Evolutionary conservation across 257 asterid genomes (phyloP).

Genomic region (Hygrophila difformis): DNA sequence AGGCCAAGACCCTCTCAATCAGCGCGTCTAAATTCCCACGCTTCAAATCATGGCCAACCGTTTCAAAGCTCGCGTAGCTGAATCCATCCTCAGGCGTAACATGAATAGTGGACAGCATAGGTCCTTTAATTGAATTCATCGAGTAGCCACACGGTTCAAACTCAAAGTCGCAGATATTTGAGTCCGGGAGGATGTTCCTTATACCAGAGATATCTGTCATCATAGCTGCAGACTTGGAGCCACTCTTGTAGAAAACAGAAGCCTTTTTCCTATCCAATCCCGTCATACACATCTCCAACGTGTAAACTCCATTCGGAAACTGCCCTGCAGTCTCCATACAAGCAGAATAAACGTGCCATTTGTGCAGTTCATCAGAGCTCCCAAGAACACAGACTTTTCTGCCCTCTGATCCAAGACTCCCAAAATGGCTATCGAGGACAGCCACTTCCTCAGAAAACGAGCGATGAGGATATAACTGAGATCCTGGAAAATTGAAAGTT

Average conservation of each 20-base stretch:
- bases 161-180: slow-evolving; percentile 29
- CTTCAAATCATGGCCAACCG: slow-evolving; percentile 27
- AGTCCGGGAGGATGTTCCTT: slow-evolving; percentile 27
- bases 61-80: slow-evolving; percentile 38
- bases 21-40: slow-evolving; percentile 4
- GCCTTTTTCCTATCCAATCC: slow-evolving; percentile 27
- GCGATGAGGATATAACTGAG: slow-evolving; percentile 29
- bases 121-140: slow-evolving; percentile 33
- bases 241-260: slow-evolving; percentile 26
- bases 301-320: slow-evolving; percentile 17
- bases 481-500: slow-evolving; percentile 32
- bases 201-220: slow-evolving; percentile 27
- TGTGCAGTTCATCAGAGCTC: slow-evolving; percentile 13
- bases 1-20: slow-evolving; percentile 20
- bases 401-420: slow-evolving; percentile 18
- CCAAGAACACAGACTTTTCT: slow-evolving; percentile 26
- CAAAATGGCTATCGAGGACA: slow-evolving; percentile 26
- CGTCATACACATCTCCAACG: slow-evolving; percentile 37
- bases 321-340: slow-evolving; percentile 14
- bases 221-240: slow-evolving; percentile 17
- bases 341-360: slow-evolving; percentile 35
- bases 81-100: slow-evolving; percentile 36
- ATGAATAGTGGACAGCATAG: slow-evolving; percentile 27
- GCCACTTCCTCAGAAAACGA: slow-evolving; percentile 28
- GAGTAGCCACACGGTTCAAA: slow-evolving; percentile 38